phyloP scores from a whole-genome alignment of 768 basidiomycete species.

The Lactarius hatsudake region DNA sequence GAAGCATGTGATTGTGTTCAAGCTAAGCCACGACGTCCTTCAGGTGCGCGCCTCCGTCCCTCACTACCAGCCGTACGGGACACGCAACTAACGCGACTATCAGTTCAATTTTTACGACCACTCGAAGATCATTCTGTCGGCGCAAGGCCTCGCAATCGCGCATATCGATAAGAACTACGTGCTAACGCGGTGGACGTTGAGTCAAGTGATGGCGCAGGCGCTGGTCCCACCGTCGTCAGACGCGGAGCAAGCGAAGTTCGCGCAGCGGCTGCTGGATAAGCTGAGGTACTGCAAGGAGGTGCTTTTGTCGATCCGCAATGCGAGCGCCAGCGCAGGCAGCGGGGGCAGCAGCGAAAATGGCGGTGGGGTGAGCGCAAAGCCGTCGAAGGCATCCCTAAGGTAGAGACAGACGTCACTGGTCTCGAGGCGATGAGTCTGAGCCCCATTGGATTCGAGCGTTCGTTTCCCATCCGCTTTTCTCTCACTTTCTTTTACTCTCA shows the following conservation, averaged over 20 bases:
- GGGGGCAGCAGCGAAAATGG: slow-evolving; percentile 8
- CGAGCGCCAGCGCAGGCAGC: slow-evolving; percentile 39
- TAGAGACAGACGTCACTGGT: not conserved
- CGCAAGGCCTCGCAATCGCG: slow-evolving; percentile 73
- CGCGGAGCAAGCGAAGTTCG: slow-evolving; percentile 56
- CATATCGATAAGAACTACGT: slow-evolving; percentile 90
- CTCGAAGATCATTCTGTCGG: slow-evolving; percentile 87
- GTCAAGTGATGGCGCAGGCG: slow-evolving; percentile 62
- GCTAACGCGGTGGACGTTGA: slow-evolving; percentile 69
- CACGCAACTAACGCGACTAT: slow-evolving; percentile 12
- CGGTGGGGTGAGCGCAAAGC: slow-evolving; percentile 6
- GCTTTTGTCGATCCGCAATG: slow-evolving; percentile 63
- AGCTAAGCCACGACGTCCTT: slow-evolving; percentile 91
- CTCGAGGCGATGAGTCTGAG: not conserved
- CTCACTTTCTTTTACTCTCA: not conserved
- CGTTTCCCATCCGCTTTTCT: slow-evolving; percentile 2
- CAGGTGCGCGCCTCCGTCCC: slow-evolving; percentile 56
- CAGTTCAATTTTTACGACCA: slow-evolving; percentile 99
- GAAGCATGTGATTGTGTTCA: slow-evolving; percentile 97
- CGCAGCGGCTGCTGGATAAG: slow-evolving; percentile 68
- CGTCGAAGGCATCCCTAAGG: slow-evolving; percentile 16
- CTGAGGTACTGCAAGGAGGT: slow-evolving; percentile 87
- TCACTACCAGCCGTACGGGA: not conserved
- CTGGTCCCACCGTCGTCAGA: slow-evolving; percentile 43
- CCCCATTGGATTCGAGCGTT: not conserved